Evolutionary conservation across 73 alveolate species (phyloP), one percentile per base, ranked within the genome.

Genomic region (Stentor coeruleus): DNA sequence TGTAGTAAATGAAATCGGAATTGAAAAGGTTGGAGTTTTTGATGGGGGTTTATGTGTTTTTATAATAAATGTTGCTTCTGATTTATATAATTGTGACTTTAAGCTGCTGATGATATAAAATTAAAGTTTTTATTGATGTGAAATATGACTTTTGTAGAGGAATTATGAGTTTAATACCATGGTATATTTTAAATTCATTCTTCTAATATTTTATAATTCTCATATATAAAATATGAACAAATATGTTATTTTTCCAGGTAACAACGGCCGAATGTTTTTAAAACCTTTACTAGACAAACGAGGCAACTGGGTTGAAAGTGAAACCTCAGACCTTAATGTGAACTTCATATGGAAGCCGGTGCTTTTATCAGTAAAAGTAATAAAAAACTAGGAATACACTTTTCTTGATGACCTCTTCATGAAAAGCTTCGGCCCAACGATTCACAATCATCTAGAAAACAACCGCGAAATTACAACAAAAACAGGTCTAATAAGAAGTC

Each of bases 241-340:
- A 31, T 57, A 57, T 57, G 15, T n/a, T 20, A 57, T 57, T 57
- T 57, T 57, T 31, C 73, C 15, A 31, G 73, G 73, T 57, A 57
- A 57, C 73, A 57, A 57, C 73, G 28, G 73, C 73, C 15, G 73
- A 31, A 20, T 57, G 73, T 57, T 57, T 20, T 20, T 57, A n/a
- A n/a, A 31, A n/a, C 73, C 73, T 57, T 88, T 87, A 1, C 86
- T 91, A 57, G 36, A 74, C 3, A 77, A 82, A 58, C 80, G 92
- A 59, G 92, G 94, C 3, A 87, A 73, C 59, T 91, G 96, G 92
- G 77, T 42, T 39, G 96, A 91, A 74, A 81, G 82, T 3, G 88
- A 81, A 15, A 84, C 76, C 26, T 40, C 74, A 49, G 86, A 85
- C 38, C 41, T 57, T 11, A 58, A 85, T n/a, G 87, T 85, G 38